Evolutionary conservation across 2,329 filamentous ascomycete species (phyloP).

Genomic region (Chaetomium olivaceum): DNA sequence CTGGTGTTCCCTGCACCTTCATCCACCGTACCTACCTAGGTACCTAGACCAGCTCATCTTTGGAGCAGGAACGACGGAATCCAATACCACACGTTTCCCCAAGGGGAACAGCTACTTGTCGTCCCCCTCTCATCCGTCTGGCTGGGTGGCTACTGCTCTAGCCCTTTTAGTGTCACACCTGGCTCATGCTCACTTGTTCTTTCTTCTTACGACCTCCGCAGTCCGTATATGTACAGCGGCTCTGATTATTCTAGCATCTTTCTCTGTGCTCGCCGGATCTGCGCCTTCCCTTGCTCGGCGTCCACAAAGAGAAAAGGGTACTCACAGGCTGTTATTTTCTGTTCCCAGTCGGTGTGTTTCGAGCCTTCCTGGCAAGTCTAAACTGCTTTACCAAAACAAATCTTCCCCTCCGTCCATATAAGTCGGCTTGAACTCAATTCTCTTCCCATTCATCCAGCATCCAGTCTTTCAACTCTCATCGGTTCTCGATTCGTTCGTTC

Average conservation of each 20-base stretch:
- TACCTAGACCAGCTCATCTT: neutral
- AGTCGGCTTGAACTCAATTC: neutral
- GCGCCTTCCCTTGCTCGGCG: constrained; percentile 12
- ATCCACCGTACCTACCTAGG: neutral
- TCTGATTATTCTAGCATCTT: neutral
- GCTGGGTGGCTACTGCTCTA: constrained; percentile 16
- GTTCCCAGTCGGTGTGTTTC: neutral
- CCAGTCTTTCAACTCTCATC: neutral
- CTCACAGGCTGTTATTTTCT: constrained; percentile 10
- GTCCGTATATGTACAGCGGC: constrained; percentile 3
- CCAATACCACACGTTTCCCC: neutral
- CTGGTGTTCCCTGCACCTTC: neutral
- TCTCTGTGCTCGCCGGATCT: constrained; percentile 1
- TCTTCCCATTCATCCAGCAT: neutral
- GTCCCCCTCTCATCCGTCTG: neutral
- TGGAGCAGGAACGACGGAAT: neutral
- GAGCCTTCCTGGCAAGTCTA: neutral
- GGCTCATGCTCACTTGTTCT: constrained; percentile 10
- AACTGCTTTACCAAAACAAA: neutral
- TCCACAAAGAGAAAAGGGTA: constrained; percentile 1
- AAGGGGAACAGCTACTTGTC: neutral
- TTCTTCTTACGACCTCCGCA: constrained; percentile 14
- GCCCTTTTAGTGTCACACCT: constrained; percentile 11
- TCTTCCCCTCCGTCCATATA: constrained; percentile 2
- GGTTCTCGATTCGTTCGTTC: neutral